Conservation (phyloP, 1,284 basidiomycete genomes). For the Schizophyllum amplum region DNA sequence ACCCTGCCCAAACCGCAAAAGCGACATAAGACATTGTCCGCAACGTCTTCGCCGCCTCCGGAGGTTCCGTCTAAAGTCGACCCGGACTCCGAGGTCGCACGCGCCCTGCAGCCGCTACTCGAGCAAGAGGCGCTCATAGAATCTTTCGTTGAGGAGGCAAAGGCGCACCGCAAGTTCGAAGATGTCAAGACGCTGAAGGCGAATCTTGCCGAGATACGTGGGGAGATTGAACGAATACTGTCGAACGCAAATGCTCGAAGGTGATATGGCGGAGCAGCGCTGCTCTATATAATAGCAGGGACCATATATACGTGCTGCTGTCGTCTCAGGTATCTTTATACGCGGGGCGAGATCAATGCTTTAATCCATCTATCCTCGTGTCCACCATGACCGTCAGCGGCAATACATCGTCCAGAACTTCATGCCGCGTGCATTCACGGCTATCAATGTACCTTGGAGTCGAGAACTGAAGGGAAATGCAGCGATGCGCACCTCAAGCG, state of each 20-base stretch:
- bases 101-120: constrained; percentile 72
- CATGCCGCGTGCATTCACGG: no score
- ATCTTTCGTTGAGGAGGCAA: constrained; percentile 75
- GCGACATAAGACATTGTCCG: constrained; percentile 14
- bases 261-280: neutral
- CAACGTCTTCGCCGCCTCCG: neutral
- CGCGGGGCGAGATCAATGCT: no score
- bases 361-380: no score
- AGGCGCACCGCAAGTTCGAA: constrained; percentile 81
- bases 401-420: no score
- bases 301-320: no score
- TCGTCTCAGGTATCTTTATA: no score
- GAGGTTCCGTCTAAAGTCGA: constrained; percentile 34
- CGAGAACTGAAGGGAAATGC: no score
- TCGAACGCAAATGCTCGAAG: constrained; percentile 22
- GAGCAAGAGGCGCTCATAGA: constrained; percentile 89
- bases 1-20: constrained; percentile 57
- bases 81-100: constrained; percentile 61
- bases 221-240: constrained; percentile 68
- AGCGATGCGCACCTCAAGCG: no score
- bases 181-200: constrained; percentile 72
- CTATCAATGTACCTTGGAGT: no score
- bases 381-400: no score
- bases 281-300: neutral
- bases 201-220: constrained; percentile 72